phyloP scores from a whole-genome alignment of 345 rosid genomes.

The Jatropha curcas region DNA sequence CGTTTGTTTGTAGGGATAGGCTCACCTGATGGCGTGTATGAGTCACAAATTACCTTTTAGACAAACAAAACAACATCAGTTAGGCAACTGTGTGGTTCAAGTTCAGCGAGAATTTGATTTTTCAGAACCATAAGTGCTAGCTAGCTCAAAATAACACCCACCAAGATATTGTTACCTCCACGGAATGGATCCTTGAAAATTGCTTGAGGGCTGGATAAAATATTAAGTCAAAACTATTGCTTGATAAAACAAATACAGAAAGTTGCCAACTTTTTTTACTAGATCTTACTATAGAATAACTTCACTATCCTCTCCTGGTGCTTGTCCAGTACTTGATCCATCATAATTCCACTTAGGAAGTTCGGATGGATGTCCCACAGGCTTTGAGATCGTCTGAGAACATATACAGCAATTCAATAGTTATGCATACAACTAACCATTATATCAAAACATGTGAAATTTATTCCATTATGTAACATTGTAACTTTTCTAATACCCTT shows the following conservation, averaged over 20 bases:
- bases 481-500: conserved; percentile 50
- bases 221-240: conserved; percentile 18
- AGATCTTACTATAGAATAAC: conserved; percentile 90
- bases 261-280: not conserved
- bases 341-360: conserved; percentile 99
- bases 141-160: conserved; percentile 35
- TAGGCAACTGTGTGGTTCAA: not conserved
- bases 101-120: not conserved
- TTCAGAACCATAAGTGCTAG: not conserved
- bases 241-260: conserved; percentile 5
- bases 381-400: conserved; percentile 73
- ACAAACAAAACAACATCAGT: conserved; percentile 15
- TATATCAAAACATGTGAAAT: conserved; percentile 4
- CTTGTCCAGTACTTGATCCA: conserved; percentile 98
- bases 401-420: not conserved
- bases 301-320: conserved; percentile 98
- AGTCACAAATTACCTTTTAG: conserved; percentile 77
- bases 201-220: conserved; percentile 78
- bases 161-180: conserved; percentile 95
- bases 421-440: conserved; percentile 11
- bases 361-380: conserved; percentile 88
- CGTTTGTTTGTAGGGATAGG: conserved; percentile 99
- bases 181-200: conserved; percentile 97
- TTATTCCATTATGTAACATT: conserved; percentile 6
- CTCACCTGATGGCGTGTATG: conserved; percentile 94